Conservation (phyloP, 192 early-diverging fungal species). For the Linnemannia schmuckeri region DNA sequence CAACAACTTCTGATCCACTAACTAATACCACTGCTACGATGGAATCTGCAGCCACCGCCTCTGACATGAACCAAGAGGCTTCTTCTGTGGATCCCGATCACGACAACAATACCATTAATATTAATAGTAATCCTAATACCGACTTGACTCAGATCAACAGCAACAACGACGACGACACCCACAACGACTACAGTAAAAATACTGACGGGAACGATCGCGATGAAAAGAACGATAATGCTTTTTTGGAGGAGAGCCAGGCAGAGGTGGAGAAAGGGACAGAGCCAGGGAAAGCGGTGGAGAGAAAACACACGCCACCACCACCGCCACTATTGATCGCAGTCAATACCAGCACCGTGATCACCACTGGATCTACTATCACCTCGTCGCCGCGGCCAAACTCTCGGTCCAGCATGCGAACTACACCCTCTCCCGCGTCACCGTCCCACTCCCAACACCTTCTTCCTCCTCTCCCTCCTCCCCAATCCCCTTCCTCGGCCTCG, state of each 20-base stretch:
- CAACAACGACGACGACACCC: background rate
- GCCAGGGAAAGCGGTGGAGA: background rate
- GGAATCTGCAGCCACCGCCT: background rate
- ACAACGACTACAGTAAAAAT: conserved; percentile 4
- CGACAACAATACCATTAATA: conserved; percentile 6
- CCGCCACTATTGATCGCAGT: background rate
- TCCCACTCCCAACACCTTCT: background rate
- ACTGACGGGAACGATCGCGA: background rate
- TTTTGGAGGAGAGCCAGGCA: background rate
- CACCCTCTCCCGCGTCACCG: background rate
- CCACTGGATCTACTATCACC: background rate
- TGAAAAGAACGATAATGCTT: background rate
- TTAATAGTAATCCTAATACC: background rate
- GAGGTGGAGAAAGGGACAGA: too few relatives aligned
- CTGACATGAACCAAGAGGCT: background rate
- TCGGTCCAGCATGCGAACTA: background rate
- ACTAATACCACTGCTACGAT: background rate
- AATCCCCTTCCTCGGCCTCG: background rate
- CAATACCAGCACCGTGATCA: background rate
- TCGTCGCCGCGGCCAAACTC: background rate
- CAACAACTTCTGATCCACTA: background rate
- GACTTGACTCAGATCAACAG: background rate
- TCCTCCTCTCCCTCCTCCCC: background rate
- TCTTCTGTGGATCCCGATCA: background rate
- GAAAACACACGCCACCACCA: background rate